A percentile compares a stretch with the other conserved stretches of the same genome.
Evolutionary conservation across 164 flowering plant genomes (phyloP).

Genomic region (Amborella trichopoda): DNA sequence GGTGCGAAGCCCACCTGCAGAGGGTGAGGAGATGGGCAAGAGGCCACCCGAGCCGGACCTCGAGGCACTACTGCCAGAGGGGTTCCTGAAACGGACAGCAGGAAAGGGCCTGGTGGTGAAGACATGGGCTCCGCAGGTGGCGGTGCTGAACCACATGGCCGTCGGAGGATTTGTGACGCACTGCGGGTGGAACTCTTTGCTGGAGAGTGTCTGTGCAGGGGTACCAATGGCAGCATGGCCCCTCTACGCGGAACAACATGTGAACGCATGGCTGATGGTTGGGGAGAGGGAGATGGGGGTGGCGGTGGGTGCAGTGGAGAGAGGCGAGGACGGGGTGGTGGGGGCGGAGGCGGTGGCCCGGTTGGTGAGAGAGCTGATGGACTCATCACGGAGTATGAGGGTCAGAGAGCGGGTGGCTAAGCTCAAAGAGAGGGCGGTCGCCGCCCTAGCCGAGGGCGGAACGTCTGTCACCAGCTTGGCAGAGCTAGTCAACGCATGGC

Average conservation of each 20-base stretch:
- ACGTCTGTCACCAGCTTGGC: constrained; percentile 15
- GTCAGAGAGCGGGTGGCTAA: constrained; percentile 10
- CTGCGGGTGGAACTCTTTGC: constrained; percentile 40
- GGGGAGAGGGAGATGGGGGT: constrained; percentile 22
- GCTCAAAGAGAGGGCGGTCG: constrained; percentile 9
- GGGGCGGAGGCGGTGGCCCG: constrained; percentile 18
- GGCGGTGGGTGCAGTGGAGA: constrained; percentile 13
- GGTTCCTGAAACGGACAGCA: constrained; percentile 22
- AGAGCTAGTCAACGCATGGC: constrained; percentile 13
- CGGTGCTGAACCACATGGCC: constrained; percentile 20
- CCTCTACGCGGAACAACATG: constrained; percentile 28
- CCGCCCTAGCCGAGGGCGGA: constrained; percentile 17
- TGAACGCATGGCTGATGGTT: constrained; percentile 20
- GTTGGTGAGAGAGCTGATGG: constrained; percentile 21
- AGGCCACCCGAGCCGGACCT: constrained; percentile 15
- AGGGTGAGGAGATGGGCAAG: constrained; percentile 3
- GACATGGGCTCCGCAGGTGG: constrained; percentile 37
- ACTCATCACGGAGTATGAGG: constrained; percentile 15
- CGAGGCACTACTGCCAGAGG: constrained; percentile 18
- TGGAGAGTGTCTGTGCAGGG: constrained; percentile 28
- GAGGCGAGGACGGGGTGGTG: constrained; percentile 17
- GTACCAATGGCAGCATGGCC: constrained; percentile 49
- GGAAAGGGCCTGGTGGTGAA: constrained; percentile 27
- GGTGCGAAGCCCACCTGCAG: constrained; percentile 20
- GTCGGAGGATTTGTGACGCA: constrained; percentile 39